These are phyloP conservation scores for Candolleomyces eurysporus DNA, from an alignment of 768 basidiomycete species.

Conservation along the genomic window DNA sequence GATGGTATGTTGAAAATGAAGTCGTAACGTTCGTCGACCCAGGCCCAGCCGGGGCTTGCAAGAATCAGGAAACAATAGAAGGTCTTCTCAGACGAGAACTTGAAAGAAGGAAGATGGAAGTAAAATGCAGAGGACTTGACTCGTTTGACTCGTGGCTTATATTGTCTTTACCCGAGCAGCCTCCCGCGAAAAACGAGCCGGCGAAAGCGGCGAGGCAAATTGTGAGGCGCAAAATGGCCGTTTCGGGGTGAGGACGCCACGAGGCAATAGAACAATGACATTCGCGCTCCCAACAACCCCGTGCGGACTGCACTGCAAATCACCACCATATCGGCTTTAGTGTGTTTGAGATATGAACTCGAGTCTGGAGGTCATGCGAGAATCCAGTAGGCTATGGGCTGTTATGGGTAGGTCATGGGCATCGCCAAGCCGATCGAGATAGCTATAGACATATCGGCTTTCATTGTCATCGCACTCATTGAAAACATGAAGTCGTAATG, in stretches of 20 bases:
- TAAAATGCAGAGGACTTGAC: not conserved
- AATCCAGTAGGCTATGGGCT: too few relatives aligned
- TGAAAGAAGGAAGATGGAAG: slow-evolving; percentile 10
- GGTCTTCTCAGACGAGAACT: slow-evolving; percentile 1
- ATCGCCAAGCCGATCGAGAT: too few relatives aligned
- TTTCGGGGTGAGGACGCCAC: not conserved
- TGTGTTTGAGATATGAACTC: too few relatives aligned
- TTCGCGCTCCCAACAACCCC: not conserved
- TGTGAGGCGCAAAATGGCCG: not conserved
- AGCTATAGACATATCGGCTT: too few relatives aligned
- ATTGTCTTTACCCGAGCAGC: not conserved
- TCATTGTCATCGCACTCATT: too few relatives aligned
- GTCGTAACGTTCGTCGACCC: not conserved
- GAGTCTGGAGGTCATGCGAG: too few relatives aligned
- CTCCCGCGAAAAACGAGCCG: not conserved
- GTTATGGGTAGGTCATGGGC: too few relatives aligned
- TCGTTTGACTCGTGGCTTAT: not conserved
- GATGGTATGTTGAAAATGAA: not conserved
- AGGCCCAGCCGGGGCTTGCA: slow-evolving; percentile 5
- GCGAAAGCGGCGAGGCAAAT: not conserved
- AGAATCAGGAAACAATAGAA: not conserved
- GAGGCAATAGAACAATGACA: not conserved
- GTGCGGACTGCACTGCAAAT: too few relatives aligned
- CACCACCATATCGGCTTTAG: too few relatives aligned
- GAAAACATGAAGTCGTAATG: not conserved